phyloP scores from a whole-genome alignment of 148 eudicot species.

The Amaranthus hypochondriacus region DNA sequence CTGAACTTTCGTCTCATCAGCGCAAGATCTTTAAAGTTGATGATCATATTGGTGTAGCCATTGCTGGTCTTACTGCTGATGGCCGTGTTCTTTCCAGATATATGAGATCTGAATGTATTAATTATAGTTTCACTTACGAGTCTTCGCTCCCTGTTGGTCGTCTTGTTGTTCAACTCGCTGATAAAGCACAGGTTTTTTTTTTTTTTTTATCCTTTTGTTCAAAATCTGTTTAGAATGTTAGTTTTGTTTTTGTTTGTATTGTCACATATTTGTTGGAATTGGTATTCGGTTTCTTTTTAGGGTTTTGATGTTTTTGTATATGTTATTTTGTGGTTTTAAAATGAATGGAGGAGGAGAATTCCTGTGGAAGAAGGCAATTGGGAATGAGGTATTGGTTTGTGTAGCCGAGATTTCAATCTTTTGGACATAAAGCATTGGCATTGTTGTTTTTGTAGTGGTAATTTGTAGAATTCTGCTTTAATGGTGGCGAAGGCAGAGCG shows the following conservation, averaged over 20 bases:
- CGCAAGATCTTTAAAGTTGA: conserved; percentile 95
- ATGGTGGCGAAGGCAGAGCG: no score
- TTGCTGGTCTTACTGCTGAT: conserved; percentile 94
- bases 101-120: conserved; percentile 86
- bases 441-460: no score
- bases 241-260: background rate
- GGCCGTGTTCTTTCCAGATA: conserved; percentile 84
- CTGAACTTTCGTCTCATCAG: conserved; percentile 92
- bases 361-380: no score
- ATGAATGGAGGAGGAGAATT: no score
- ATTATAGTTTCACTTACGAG: conserved; percentile 66
- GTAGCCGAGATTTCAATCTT: no score
- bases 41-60: conserved; percentile 90
- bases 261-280: background rate
- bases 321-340: background rate
- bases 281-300: background rate
- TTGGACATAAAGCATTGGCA: no score
- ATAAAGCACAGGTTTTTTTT: conserved; percentile 77
- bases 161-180: conserved; percentile 93
- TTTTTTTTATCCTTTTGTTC: background rate
- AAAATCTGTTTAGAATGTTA: background rate
- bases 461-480: no score
- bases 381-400: no score
- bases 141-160: conserved; percentile 80
- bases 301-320: background rate